Evolutionary conservation across 2,329 filamentous ascomycete genomes (phyloP).

Genomic region (Fusarium graminum): DNA sequence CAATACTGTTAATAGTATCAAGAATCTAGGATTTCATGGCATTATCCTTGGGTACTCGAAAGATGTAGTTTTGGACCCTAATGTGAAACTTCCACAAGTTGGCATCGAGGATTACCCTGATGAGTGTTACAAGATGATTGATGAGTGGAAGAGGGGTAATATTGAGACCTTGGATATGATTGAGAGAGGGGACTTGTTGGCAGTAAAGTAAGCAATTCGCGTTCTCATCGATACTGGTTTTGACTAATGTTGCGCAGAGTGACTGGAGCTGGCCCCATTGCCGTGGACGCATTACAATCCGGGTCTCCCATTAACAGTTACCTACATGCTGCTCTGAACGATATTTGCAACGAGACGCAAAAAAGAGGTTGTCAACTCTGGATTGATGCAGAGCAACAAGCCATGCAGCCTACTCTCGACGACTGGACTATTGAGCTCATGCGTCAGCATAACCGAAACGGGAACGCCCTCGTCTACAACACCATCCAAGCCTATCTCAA

Average conservation of each 20-base stretch:
- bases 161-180: slow-evolving; percentile 66
- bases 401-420: slow-evolving; percentile 56
- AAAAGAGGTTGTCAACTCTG: slow-evolving; percentile 57
- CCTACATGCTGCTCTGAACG: slow-evolving; percentile 56
- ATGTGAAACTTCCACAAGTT: slow-evolving; percentile 30
- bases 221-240: rapidly evolving
- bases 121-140: slow-evolving; percentile 46
- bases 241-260: slow-evolving; percentile 47
- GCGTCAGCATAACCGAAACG: slow-evolving; percentile 56
- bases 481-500: slow-evolving; percentile 71
- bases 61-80: slow-evolving; percentile 58
- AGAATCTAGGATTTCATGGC: slow-evolving; percentile 63
- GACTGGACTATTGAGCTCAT: slow-evolving; percentile 52
- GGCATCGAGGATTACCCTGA: slow-evolving; percentile 22
- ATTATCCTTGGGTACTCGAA: slow-evolving; percentile 67
- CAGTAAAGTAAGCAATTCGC: slow-evolving; percentile 63
- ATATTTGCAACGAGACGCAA: slow-evolving; percentile 55
- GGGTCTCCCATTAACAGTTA: slow-evolving; percentile 53
- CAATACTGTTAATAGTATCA: slow-evolving; percentile 60
- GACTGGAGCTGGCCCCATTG: slow-evolving; percentile 58
- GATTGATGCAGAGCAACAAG: slow-evolving; percentile 61
- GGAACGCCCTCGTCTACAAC: slow-evolving; percentile 55
- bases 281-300: slow-evolving; percentile 55
- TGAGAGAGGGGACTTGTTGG: slow-evolving; percentile 66
- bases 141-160: slow-evolving; percentile 66